These are phyloP conservation scores for Colletotrichum kahawae DNA, from an alignment of 2,329 filamentous ascomycete genomes.

Conservation along the genomic window DNA sequence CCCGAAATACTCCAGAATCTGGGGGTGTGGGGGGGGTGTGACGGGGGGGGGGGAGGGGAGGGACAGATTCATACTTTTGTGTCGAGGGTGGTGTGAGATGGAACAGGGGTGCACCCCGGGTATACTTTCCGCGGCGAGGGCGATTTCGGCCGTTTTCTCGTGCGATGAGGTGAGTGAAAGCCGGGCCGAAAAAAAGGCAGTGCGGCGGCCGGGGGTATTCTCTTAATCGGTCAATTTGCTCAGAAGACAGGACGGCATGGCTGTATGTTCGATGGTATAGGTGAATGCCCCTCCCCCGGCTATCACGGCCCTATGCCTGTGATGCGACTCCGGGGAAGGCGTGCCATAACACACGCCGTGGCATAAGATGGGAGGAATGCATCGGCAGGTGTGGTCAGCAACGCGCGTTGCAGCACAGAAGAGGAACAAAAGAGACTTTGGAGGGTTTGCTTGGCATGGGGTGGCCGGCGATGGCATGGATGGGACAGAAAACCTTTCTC, in stretches of 20 bases:
- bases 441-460: background rate
- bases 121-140: background rate
- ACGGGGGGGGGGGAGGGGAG: background rate
- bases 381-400: background rate
- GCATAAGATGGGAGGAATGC: background rate
- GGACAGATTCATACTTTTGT: background rate
- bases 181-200: background rate
- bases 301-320: background rate
- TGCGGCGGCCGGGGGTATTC: background rate
- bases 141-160: background rate
- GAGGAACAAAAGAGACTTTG: background rate
- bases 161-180: background rate
- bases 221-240: background rate
- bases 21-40: background rate
- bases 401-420: background rate
- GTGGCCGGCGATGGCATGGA: background rate
- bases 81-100: background rate
- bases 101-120: background rate
- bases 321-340: background rate
- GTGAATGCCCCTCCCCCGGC: background rate
- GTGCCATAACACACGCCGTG: background rate
- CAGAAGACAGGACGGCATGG: background rate
- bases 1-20: background rate
- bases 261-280: background rate
- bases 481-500: background rate